A percentile compares a stretch with the other conserved stretches of the same genome.
Evolutionary conservation across 75 land plant species (phyloP).

Genomic region (Larix kaempferi): DNA sequence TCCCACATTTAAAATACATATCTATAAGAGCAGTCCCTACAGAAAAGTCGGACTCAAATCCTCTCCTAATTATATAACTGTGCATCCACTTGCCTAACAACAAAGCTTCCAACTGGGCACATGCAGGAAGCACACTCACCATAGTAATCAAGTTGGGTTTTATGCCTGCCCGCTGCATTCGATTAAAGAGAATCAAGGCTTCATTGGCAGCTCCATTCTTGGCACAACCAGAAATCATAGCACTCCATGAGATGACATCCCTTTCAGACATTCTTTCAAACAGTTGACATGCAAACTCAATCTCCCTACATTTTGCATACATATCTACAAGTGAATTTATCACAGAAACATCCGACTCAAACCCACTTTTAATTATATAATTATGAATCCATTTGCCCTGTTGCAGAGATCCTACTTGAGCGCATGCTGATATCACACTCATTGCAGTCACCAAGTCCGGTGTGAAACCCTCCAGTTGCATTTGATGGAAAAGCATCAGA

Average conservation of each 20-base stretch:
- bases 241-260: slow-evolving; percentile 50
- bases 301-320: slow-evolving; percentile 42
- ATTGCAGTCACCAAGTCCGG: slow-evolving; percentile 49
- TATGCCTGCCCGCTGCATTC: slow-evolving; percentile 21
- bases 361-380: slow-evolving; percentile 30
- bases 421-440: slow-evolving; percentile 55
- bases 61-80: neutral
- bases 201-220: slow-evolving; percentile 24
- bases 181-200: slow-evolving; percentile 36
- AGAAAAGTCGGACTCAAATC: neutral
- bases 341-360: slow-evolving; percentile 43
- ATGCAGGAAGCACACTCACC: neutral
- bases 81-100: neutral
- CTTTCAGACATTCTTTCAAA: slow-evolving; percentile 46
- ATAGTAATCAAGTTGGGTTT: neutral
- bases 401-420: slow-evolving; percentile 27
- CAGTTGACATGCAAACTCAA: slow-evolving; percentile 20
- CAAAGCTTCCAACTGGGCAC: neutral
- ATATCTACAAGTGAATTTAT: slow-evolving; percentile 50
- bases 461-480: slow-evolving; percentile 22
- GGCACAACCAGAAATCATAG: slow-evolving; percentile 36
- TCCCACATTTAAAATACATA: slow-evolving; percentile 21
- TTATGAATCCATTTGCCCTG: slow-evolving; percentile 54
- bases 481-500: slow-evolving; percentile 35
- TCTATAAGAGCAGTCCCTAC: neutral